These are phyloP conservation scores for Galeopsis tetrahit DNA, from an alignment of 257 asterid species.

Conservation along the genomic window DNA sequence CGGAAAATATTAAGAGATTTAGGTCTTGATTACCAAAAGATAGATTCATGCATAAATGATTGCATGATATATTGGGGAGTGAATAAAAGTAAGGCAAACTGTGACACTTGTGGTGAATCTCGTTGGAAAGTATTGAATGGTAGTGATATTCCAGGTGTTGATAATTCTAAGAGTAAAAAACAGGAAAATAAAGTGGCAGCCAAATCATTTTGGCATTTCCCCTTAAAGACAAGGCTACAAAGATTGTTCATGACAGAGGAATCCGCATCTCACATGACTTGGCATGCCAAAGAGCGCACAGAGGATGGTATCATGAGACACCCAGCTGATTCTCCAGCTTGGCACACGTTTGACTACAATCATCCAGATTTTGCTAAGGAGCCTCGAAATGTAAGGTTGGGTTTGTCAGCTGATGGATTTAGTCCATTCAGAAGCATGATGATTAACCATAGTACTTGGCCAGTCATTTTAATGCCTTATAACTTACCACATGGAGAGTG, in stretches of 20 bases:
- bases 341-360: not conserved
- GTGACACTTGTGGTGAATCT: conserved; percentile 1
- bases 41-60: not conserved
- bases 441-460: not conserved
- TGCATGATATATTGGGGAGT: not conserved
- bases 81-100: not conserved
- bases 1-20: not conserved
- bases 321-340: not conserved
- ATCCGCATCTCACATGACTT: not conserved
- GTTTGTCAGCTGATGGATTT: not conserved
- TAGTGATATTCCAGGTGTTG: not conserved
- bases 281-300: not conserved
- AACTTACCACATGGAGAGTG: not conserved
- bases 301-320: not conserved
- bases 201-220: not conserved
- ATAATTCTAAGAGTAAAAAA: not conserved
- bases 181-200: not conserved
- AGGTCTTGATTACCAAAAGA: not conserved
- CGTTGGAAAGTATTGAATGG: not conserved
- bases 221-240: not conserved
- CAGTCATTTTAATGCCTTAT: not conserved
- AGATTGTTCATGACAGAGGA: not conserved
- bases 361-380: not conserved
- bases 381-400: not conserved
- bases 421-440: not conserved